Conservation (phyloP, 331 rosid genomes). For the Malus hybrid region DNA sequence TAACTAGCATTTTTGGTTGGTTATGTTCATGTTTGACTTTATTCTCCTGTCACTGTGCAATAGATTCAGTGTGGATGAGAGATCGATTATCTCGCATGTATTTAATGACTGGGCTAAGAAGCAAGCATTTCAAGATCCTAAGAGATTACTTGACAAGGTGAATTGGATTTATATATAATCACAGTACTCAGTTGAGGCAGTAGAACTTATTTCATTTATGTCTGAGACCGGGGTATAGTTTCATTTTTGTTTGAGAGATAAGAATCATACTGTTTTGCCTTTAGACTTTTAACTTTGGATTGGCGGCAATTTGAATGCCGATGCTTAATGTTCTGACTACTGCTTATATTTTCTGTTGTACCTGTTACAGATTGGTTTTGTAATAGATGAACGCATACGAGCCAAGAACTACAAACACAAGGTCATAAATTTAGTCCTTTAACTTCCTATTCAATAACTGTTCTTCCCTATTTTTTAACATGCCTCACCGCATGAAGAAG, state of each 20-base stretch:
- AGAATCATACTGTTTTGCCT: neutral
- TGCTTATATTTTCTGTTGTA: neutral
- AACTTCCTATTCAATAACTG: neutral
- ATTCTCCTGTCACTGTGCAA: slow-evolving; percentile 11
- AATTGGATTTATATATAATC: too few relatives aligned
- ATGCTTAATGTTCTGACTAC: neutral
- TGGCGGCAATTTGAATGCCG: neutral
- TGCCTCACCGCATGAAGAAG: neutral
- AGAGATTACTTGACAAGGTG: slow-evolving; percentile 93
- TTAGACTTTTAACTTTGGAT: neutral
- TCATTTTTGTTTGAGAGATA: neutral
- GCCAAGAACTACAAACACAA: slow-evolving; percentile 68
- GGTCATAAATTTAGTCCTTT: slow-evolving; percentile 33
- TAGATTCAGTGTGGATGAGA: slow-evolving; percentile 74
- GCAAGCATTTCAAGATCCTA: slow-evolving; percentile 91
- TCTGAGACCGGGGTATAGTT: neutral
- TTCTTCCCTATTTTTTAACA: neutral
- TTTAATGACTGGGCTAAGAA: slow-evolving; percentile 95
- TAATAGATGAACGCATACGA: slow-evolving; percentile 79
- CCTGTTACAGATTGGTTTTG: slow-evolving; percentile 36
- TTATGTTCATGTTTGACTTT: slow-evolving; percentile 3
- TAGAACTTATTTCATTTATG: slow-evolving; percentile 15
- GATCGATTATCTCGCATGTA: slow-evolving; percentile 70
- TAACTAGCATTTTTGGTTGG: neutral
- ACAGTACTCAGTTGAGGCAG: too few relatives aligned